Conservation (phyloP, 2,329 filamentous ascomycete genomes). For the Colletotrichum shisoi region DNA sequence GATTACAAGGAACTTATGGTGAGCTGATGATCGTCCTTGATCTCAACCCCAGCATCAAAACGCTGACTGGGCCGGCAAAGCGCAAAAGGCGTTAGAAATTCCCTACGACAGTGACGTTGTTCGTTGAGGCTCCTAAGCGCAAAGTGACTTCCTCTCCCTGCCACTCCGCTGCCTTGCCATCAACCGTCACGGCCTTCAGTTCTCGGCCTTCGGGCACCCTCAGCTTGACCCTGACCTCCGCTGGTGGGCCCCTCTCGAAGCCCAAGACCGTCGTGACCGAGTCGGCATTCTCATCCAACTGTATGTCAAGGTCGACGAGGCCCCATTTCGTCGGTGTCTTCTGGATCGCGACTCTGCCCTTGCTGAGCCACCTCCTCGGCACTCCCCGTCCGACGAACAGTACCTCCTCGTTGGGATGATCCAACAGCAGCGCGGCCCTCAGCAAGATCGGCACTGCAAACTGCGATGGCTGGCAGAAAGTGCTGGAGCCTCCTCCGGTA, state of each 20-base stretch:
- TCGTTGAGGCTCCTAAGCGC: neutral
- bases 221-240: slow-evolving; percentile 18
- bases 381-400: slow-evolving; percentile 11
- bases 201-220: slow-evolving; percentile 1
- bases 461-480: slow-evolving; percentile 22
- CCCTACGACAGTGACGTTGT: slow-evolving; percentile 8
- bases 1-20: too few species aligned
- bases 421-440: slow-evolving; percentile 9
- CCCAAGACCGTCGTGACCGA: neutral
- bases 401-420: slow-evolving; percentile 18
- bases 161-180: neutral
- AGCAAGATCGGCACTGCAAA: slow-evolving; percentile 8
- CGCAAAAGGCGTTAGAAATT: neutral
- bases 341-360: slow-evolving; percentile 9
- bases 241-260: slow-evolving; percentile 8
- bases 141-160: slow-evolving; percentile 10
- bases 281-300: slow-evolving; percentile 3
- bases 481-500: slow-evolving; percentile 26
- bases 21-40: too few species aligned
- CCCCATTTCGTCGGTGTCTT: slow-evolving; percentile 14
- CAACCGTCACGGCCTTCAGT: slow-evolving; percentile 11
- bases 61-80: too few species aligned
- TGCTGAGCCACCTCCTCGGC: slow-evolving; percentile 10
- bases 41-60: too few species aligned
- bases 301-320: slow-evolving; percentile 13